Conservation (phyloP, 148 eudicot species). For the Persicaria tinctoria region DNA sequence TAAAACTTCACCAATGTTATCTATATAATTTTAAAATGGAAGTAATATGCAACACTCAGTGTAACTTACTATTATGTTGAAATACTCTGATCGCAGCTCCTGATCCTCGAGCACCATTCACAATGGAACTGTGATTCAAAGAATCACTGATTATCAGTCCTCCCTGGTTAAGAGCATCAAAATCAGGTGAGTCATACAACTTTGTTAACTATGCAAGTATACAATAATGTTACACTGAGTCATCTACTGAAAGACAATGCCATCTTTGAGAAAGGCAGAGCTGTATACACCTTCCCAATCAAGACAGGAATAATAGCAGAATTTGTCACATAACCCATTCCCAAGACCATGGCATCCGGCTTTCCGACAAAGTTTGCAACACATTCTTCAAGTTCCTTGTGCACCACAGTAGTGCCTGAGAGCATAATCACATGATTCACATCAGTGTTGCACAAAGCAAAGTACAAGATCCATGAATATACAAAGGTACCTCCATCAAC, state of each 20-base stretch:
- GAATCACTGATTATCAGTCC: conserved; percentile 94
- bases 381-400: conserved; percentile 65
- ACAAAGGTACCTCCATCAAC: conserved; percentile 73
- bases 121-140: conserved; percentile 85
- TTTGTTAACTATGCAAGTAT: neutral
- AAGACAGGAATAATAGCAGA: conserved; percentile 91
- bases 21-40: too few relatives aligned
- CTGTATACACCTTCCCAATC: conserved; percentile 59
- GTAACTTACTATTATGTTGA: conserved; percentile 81
- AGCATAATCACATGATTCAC: conserved; percentile 11
- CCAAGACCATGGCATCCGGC: conserved; percentile 73
- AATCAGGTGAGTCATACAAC: neutral
- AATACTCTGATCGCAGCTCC: conserved; percentile 81
- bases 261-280: neutral
- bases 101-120: conserved; percentile 95
- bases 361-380: conserved; percentile 89
- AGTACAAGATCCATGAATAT: neutral
- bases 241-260: neutral
- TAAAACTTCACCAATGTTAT: too few relatives aligned
- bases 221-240: neutral
- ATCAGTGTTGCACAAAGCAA: conserved; percentile 8
- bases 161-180: conserved; percentile 19
- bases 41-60: too few relatives aligned
- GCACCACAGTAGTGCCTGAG: conserved; percentile 71
- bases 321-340: conserved; percentile 94